Evolutionary conservation across 169 alveolate genomes (phyloP).

Genomic region (Cryptosporidium baileyi): DNA sequence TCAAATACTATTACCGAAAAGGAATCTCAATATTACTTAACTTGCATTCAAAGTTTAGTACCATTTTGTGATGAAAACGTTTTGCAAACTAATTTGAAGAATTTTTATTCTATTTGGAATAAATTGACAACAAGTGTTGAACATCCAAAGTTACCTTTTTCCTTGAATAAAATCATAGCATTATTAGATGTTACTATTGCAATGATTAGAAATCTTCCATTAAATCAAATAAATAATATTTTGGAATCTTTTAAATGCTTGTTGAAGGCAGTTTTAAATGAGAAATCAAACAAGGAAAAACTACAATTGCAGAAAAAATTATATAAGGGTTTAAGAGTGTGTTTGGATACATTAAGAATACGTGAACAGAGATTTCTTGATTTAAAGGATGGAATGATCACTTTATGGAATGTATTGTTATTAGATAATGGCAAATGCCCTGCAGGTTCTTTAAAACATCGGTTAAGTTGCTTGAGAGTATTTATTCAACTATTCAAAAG

Average conservation of each 20-base stretch:
- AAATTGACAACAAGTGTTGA: slow-evolving; percentile 35
- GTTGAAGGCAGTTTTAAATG: slow-evolving; percentile 1
- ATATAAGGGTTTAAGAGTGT: slow-evolving; percentile 21
- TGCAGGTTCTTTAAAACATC: slow-evolving; percentile 22
- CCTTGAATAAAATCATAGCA: slow-evolving; percentile 33
- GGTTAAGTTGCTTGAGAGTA: slow-evolving; percentile 28
- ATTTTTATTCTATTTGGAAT: slow-evolving; percentile 46
- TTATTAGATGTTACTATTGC: slow-evolving; percentile 49
- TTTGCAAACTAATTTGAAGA: slow-evolving; percentile 1
- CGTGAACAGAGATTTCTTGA: neutral
- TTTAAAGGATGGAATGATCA: neutral
- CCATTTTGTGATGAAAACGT: slow-evolving; percentile 25
- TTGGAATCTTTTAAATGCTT: neutral
- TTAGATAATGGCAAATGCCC: slow-evolving; percentile 49
- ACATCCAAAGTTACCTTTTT: slow-evolving; percentile 11
- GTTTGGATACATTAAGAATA: slow-evolving; percentile 2
- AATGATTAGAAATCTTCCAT: slow-evolving; percentile 10
- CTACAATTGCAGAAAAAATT: slow-evolving; percentile 5
- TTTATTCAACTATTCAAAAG: slow-evolving; percentile 24
- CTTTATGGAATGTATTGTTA: neutral
- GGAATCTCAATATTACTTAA: slow-evolving; percentile 34
- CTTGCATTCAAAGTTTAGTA: slow-evolving; percentile 43
- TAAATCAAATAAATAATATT: slow-evolving; percentile 2
- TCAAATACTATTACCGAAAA: neutral
- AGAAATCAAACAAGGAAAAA: neutral